Evolutionary conservation across 305 asterid species (phyloP), one percentile per base, ranked within the genome.

Genomic region (Fraxinus dipetala): DNA sequence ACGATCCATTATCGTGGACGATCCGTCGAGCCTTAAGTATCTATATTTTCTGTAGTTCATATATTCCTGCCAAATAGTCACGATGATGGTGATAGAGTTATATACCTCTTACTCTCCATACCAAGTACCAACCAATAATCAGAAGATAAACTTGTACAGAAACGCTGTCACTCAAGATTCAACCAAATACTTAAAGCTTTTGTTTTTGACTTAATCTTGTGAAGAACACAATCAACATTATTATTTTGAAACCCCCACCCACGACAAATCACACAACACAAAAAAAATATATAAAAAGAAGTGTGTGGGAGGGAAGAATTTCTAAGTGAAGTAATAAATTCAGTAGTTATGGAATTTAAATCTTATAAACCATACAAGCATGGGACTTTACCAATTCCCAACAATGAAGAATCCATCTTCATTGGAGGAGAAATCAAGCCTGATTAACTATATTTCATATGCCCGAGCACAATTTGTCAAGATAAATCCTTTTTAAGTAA

Each of bases 11-110:
- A 95, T 94, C 1, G 99, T 91, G 86, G 99, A 95, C 56, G 97
- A 94, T 34, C 99, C 98, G 86, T 95, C 98, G 81, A 95, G 99
- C 91, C 99, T 90, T 85, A 95, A 83, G 77, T 94, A 95, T 83
- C 92, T 89, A 84, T 91, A 94, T 80, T 93, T 95, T 89, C 97
- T 88, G 79, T 94, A 95, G 89, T 95, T 93, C 98, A 94, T 95
- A 81, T 95, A 94, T 79, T 95, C 99, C 99, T 94, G 92, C 88
- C 90, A 83, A 85, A 76, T 80, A 81, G 81, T 24, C 30, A 79
- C 3, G 67, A 74, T 78, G 36, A 28, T n/a, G 75, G 8, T 16
- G 38, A 28, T 36, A 36, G 20, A 31, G 77, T 2, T 30, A 11
- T 26, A 77, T 74, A 65, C 28, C 70, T 79, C 18, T 72, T 51